Conservation (phyloP, 2,329 filamentous ascomycete genomes). For the Ceratocystiopsis sp. region DNA sequence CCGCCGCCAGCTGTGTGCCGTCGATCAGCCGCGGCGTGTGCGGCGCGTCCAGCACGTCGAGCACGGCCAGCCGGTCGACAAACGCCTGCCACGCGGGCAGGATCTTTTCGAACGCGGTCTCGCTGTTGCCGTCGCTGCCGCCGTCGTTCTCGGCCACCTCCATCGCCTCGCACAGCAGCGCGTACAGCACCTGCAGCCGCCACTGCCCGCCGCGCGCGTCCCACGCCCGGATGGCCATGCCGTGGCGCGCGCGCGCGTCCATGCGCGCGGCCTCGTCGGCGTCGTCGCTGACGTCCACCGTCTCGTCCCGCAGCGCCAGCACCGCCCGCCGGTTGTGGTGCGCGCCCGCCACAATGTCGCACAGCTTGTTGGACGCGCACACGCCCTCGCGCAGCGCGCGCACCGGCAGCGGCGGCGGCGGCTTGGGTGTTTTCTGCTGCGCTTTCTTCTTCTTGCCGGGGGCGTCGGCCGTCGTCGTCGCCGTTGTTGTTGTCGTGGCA, state of each 20-base stretch:
- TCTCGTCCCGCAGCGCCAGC: constrained; percentile 29
- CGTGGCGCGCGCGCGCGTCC: constrained; percentile 39
- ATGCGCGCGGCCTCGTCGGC: constrained; percentile 16
- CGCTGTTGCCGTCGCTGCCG: not conserved
- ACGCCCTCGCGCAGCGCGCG: constrained; percentile 60
- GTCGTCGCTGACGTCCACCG: constrained; percentile 24
- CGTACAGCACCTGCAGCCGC: constrained; percentile 53
- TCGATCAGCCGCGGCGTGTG: constrained; percentile 50
- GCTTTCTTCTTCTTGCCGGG: not conserved
- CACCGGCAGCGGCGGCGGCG: constrained; percentile 36
- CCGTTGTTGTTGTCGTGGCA: constrained; percentile 20
- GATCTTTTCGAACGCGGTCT: constrained; percentile 11
- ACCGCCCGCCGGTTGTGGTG: constrained; percentile 10
- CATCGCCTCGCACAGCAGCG: constrained; percentile 46
- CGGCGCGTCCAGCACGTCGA: constrained; percentile 40
- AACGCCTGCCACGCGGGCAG: constrained; percentile 35
- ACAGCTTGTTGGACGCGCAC: constrained; percentile 60
- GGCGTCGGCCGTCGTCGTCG: constrained; percentile 22
- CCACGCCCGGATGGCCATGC: constrained; percentile 60
- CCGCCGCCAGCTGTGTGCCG: constrained; percentile 54
- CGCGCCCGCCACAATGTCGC: constrained; percentile 35
- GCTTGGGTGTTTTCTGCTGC: not conserved
- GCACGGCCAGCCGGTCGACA: constrained; percentile 33
- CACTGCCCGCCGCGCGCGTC: constrained; percentile 45
- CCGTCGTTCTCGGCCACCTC: constrained; percentile 22